Evolutionary conservation across 805 yeast species (phyloP), one percentile per base, ranked within the genome.

Genomic region (Pichia scutulata): DNA sequence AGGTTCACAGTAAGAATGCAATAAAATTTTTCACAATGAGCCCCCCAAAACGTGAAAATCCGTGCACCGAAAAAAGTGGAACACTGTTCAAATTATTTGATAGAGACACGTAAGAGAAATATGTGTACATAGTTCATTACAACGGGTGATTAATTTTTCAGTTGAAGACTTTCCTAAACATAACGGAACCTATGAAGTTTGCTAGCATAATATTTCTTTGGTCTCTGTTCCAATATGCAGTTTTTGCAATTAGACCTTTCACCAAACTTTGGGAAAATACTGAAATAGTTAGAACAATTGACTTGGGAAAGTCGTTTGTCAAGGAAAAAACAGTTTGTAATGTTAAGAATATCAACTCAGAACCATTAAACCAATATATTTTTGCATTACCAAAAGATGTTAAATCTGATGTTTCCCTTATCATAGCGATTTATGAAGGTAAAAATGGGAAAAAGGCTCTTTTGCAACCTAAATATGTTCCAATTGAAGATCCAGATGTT

Each of bases 291-390:
- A 80, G 87, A 56, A 64, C 74, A 9, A 60, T 88, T 37, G 96
- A 89, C 59, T 74, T 89, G 46, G 62, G 77, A 28, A 79, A 77
- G 55, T 69, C 89, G 3, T 89, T 84, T 63, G 75, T 80, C 41
- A 79, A 78, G 56, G 95, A 85, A 62, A 71, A 76, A 24, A 68
- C 74, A 52, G 65, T 75, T n/a, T 61, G 89, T 41, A 75, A 71
- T 45, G 73, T 81, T 40, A 76, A 67, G 57, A 92, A 90, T 69
- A 66, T 75, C 37, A 89, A 74, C 23, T 50, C 67, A 3, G 67
- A 66, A 39, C 85, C 93, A 8, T 72, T 70, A 50, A 60, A 64
- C 41, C 76, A 69, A 48, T 90, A 89, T 67, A 75, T 66, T 51
- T 72, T 82, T 54, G 76, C 85, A 2, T 52, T 86, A 46, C 86